phyloP scores from a whole-genome alignment of 2,329 filamentous ascomycete species.

The Nannizzia gypsea region DNA sequence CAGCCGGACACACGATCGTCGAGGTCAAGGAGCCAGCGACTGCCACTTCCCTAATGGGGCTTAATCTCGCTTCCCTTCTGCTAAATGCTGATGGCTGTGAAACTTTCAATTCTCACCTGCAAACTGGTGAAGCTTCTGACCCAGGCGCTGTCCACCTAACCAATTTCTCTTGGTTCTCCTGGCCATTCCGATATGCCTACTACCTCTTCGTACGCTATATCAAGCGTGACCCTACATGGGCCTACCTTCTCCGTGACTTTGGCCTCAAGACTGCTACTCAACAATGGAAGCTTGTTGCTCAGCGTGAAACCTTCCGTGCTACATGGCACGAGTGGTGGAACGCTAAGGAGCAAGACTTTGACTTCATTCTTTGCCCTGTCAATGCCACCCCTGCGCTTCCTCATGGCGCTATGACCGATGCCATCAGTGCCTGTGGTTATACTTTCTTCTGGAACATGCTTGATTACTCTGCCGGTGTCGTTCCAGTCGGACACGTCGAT shows the following conservation, averaged over 20 bases:
- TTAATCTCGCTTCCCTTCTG: conserved; percentile 65
- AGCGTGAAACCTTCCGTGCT: conserved; percentile 64
- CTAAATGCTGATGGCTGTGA: conserved; percentile 74
- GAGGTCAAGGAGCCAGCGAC: conserved; percentile 55
- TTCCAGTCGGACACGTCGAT: conserved; percentile 80
- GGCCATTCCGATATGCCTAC: conserved; percentile 69
- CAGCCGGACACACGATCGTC: conserved; percentile 63
- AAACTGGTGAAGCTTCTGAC: conserved; percentile 68
- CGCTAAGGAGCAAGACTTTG: conserved; percentile 52
- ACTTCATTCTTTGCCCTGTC: conserved; percentile 70
- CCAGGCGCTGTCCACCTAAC: conserved; percentile 63
- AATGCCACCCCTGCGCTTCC: conserved; percentile 85
- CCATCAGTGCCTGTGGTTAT: conserved; percentile 77
- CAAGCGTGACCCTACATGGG: conserved; percentile 63
- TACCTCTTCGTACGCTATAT: conserved; percentile 84
- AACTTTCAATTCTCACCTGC: conserved; percentile 67
- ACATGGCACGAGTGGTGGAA: conserved; percentile 83
- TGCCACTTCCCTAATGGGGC: conserved; percentile 64
- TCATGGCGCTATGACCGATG: conserved; percentile 74
- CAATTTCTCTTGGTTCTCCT: conserved; percentile 59
- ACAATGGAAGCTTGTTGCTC: conserved; percentile 69
- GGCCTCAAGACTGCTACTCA: conserved; percentile 61
- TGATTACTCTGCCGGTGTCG: conserved; percentile 71
- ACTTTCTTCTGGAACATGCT: conserved; percentile 91
- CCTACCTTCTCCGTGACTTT: conserved; percentile 62